Conservation (phyloP, 371 early-diverging fungal species). For the Mucor saturninus region DNA sequence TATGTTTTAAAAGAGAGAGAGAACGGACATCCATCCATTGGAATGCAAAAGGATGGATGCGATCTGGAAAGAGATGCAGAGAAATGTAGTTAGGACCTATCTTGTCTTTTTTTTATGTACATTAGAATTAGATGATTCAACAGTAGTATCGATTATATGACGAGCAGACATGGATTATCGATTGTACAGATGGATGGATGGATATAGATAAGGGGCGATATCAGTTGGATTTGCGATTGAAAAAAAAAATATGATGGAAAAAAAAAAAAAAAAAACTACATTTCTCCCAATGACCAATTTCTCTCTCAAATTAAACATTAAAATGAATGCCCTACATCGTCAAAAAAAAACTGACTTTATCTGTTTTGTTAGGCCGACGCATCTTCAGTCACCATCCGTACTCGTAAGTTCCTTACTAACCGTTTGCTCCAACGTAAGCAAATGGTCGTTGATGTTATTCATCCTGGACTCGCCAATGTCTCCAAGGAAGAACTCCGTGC, state of each 20-base stretch:
- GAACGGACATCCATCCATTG: neutral
- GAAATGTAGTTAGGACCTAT: neutral
- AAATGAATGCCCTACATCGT: neutral
- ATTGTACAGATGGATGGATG: slow-evolving; percentile 18
- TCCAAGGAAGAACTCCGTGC: slow-evolving; percentile 93
- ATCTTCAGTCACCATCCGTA: slow-evolving; percentile 90
- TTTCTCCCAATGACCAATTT: neutral
- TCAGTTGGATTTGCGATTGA: neutral
- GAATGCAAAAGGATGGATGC: slow-evolving; percentile 9
- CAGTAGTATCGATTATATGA: too few species aligned
- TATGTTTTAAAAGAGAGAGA: slow-evolving; percentile 9
- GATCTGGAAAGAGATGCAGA: neutral
- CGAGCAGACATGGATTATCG: neutral
- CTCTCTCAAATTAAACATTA: neutral
- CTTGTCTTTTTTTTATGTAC: neutral
- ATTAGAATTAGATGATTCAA: neutral
- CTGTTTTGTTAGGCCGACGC: slow-evolving; percentile 59
- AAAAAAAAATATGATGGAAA: neutral
- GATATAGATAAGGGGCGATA: neutral
- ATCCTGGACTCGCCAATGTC: slow-evolving; percentile 93
- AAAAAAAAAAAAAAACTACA: neutral
- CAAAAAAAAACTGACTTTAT: neutral
- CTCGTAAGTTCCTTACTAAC: slow-evolving; percentile 99
- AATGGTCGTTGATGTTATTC: slow-evolving; percentile 97
- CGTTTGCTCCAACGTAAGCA: slow-evolving; percentile 97